Evolutionary conservation across 169 alveolate genomes (phyloP).

Genomic region (Ophryocystis elektroscirrha): DNA sequence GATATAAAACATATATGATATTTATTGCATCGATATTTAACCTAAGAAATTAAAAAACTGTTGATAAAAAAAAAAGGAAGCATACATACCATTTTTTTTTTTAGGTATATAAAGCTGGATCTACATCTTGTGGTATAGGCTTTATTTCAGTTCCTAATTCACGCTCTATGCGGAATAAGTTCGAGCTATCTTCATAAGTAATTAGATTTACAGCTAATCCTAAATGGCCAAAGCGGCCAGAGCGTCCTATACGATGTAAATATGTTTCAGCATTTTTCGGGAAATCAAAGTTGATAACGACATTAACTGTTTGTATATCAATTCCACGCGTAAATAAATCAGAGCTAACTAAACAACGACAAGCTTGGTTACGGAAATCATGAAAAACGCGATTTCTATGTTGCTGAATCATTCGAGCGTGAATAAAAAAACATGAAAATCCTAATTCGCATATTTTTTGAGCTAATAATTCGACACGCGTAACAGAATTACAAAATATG

Average conservation of each 20-base stretch:
- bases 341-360: conserved; percentile 47
- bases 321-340: conserved; percentile 96
- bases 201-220: conserved; percentile 86
- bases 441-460: conserved; percentile 96
- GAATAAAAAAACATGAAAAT: conserved; percentile 88
- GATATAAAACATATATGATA: too few relatives aligned
- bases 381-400: conserved; percentile 88
- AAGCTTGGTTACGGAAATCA: conserved; percentile 87
- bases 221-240: conserved; percentile 92
- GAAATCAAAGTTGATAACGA: conserved; percentile 93
- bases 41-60: too few relatives aligned
- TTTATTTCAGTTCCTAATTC: conserved; percentile 90
- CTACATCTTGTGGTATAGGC: conserved; percentile 79
- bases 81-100: background rate
- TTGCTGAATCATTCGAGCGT: conserved; percentile 85
- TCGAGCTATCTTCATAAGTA: conserved; percentile 73
- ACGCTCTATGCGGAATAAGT: conserved; percentile 63
- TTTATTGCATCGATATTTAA: too few relatives aligned
- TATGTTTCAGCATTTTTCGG: conserved; percentile 83
- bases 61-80: background rate
- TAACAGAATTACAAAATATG: conserved; percentile 90
- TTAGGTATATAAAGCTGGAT: conserved; percentile 61
- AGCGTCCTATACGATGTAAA: conserved; percentile 86
- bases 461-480: conserved; percentile 91
- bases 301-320: conserved; percentile 88